Conservation (phyloP, 352 stramenopile genomes). For the Globisporangium apiculatum region DNA sequence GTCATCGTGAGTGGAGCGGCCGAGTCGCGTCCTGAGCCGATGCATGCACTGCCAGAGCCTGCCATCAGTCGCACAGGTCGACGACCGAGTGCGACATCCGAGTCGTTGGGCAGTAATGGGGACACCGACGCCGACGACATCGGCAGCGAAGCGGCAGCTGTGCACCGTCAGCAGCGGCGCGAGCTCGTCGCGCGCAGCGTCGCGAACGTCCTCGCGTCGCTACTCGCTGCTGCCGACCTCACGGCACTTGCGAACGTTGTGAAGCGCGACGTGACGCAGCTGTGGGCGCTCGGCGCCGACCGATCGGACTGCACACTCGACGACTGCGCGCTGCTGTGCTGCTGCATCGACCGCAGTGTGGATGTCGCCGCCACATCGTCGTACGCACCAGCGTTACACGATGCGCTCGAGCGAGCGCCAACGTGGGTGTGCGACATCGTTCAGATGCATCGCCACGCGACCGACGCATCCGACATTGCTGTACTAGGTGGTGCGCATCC, state of each 20-base stretch:
- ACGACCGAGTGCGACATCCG: no score
- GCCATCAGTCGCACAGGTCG: no score
- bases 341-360: not conserved
- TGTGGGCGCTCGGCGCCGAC: conserved; percentile 3
- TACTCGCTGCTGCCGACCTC: conserved; percentile 4
- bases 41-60: no score
- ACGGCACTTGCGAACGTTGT: conserved; percentile 1
- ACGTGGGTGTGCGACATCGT: not conserved
- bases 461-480: no score
- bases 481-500: no score
- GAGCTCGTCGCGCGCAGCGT: not conserved
- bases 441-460: no score
- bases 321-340: conserved; percentile 3
- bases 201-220: conserved; percentile 1
- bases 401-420: not conserved
- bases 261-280: conserved; percentile 1
- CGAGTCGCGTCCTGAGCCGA: no score
- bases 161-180: not conserved
- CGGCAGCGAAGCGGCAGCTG: not conserved
- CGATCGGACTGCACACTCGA: not conserved
- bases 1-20: no score
- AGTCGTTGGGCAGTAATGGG: not conserved
- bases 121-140: not conserved
- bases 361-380: not conserved
- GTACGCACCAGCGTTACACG: not conserved